Base-by-base conservation (phyloP, 1,284 basidiomycete genomes). In the Ustilago shanxiensis region DNA sequence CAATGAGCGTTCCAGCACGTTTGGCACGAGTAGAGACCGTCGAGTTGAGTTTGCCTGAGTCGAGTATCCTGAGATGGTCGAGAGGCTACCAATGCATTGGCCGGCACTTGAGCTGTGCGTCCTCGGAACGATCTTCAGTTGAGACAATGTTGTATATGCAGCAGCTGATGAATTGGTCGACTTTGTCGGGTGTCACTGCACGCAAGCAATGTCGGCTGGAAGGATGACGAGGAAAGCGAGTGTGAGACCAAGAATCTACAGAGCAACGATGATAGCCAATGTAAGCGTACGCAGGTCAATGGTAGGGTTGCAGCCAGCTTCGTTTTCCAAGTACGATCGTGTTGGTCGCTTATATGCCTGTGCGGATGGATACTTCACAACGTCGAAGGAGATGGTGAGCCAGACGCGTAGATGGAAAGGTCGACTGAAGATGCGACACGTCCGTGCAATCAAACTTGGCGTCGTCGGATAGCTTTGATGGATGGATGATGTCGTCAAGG, bases 401-500 rank as follows among this genome's bases (percentile, higher is more conserved):
- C 41, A 44, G 41, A 44, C 8, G 9, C 3, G n/a, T 18, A 20
- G 9, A 7, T 6, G 20, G 9, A 20, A 29, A n/a, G 62, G 22
- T 49, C 37, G 47, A 55, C 57, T 64, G 55, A 11, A 9, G 28
- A 26, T 49, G 24, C 26, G 20, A 49, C 22, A 24, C 47, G 22
- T 26, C 41, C 41, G n/a, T 26, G 13, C 22, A 26, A 4, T 26
- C n/a, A 20, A 6, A 28, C 8, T 13, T 10, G 16, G 14, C 26
- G 24, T 49, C 28, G n/a, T 33, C 11, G 20, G 47, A 49, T 10
- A 26, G 26, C 24, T 22, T 16, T 31, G n/a, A 24, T 49, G 51
- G 24, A 18, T 51, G 47, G 47, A 51, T 41, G 54, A 35, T 33
- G 53, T 41, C 24, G 47, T 49, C 31, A 50, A 63, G 55, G 61